A percentile compares a stretch with the other conserved stretches of the same genome.
Conservation (phyloP, 2,329 filamentous ascomycete genomes). For the Clarireedia monteithiana region DNA sequence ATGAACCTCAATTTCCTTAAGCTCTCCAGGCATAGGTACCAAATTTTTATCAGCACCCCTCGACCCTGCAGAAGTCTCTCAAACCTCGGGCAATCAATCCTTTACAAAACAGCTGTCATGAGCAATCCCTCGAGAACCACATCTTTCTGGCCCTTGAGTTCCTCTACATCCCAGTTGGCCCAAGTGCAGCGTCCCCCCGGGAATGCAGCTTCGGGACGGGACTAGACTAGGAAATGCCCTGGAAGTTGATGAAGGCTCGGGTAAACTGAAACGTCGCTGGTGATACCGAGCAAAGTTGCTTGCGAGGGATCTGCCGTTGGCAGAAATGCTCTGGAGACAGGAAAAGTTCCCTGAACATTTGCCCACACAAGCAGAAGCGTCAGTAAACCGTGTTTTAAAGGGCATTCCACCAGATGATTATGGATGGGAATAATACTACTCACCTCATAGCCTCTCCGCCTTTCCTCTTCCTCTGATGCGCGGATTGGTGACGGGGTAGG, state of each 20-base stretch:
- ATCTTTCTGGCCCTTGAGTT: constrained; percentile 26
- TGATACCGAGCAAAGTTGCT: constrained; percentile 9
- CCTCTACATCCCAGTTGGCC: constrained; percentile 43
- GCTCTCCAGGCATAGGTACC: too few relatives aligned
- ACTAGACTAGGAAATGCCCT: constrained; percentile 4
- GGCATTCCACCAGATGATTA: neutral
- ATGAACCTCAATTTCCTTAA: too few relatives aligned
- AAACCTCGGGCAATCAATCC: neutral
- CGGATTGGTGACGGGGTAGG: constrained; percentile 24
- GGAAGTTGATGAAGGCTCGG: constrained; percentile 26
- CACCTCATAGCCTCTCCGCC: constrained; percentile 28
- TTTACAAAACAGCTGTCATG: constrained; percentile 1
- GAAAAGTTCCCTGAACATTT: constrained; percentile 30
- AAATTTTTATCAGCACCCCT: too few relatives aligned
- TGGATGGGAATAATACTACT: neutral
- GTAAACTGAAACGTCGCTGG: constrained; percentile 9
- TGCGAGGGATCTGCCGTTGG: neutral
- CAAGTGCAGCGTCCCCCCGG: constrained; percentile 38
- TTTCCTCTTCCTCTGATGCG: constrained; percentile 26
- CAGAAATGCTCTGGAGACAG: constrained; percentile 28
- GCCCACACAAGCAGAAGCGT: neutral
- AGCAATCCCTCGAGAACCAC: neutral
- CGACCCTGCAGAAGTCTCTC: neutral
- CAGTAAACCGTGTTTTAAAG: neutral
- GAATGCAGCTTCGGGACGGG: constrained; percentile 36